Base-by-base conservation (phyloP, 148 eudicot genomes). In the Nepenthes mirabilis region DNA sequence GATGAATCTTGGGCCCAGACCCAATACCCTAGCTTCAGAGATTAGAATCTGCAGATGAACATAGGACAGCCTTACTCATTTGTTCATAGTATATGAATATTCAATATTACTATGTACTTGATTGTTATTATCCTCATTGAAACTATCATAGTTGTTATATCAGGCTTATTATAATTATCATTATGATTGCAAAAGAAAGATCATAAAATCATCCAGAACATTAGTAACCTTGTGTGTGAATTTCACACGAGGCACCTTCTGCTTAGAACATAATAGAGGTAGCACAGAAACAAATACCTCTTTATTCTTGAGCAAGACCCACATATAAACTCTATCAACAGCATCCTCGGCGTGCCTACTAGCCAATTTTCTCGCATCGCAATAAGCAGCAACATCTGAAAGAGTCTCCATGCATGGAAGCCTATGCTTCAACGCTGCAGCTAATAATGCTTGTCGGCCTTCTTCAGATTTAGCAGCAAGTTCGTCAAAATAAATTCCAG, bases 1-100 rank as follows among this genome's bases (percentile, higher is more conserved):
- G 88, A 93, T 88, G 75, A 93, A 93, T 71, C 80, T 83, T 50
- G 98, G 98, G 43, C 98, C 98, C 65, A 93, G 62, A 60, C 86
- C 83, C 77, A 93, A 57, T 60, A 93, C 96, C 69, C 96, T 79
- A 56, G 98, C 98, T 70, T 88, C 88, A 5, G 90, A 82, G 54
- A 75, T 52, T 37, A 80, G 72, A 58, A 83, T 64, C 98, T 93
- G 90, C 80, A 75, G 36, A 37, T 40, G n/a, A 11, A 49, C 6
- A 49, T 5, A 49, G 12, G 11, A n/a, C 52, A 11, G 11, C 48
- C 48, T 49, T 49, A 49, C 10, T 11, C 6, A 49, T 11, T 11
- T 2, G 14, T 49, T 2, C 14, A 49, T 5, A 11, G 10, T 49
- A 49, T 2, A 8, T 23, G 23, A 23, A 23, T 23, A 23, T 23